Evolutionary conservation across 495 filamentous ascomycete species (phyloP), one percentile per base, ranked within the genome.

Genomic region (Neurospora pannonica): DNA sequence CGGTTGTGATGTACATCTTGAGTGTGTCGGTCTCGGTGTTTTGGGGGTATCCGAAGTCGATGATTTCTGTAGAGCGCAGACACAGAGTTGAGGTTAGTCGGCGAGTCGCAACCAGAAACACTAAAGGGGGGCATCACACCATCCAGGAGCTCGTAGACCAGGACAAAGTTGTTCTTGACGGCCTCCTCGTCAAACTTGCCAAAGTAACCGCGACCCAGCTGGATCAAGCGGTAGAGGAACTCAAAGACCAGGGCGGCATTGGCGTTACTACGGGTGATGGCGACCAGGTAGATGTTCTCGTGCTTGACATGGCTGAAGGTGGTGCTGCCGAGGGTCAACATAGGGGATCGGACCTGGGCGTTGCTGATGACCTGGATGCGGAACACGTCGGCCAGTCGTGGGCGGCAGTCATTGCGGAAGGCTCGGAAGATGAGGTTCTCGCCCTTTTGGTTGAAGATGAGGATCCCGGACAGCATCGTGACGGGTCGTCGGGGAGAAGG

Each of bases 1-100:
- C 97, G 70, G 97, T 98, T 17, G 97, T 99, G 84, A 99, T 99
- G 86, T 99, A 98, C 95, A 98, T 98, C 86, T 98, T 99, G 74
- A 99, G 88, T 21, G 97, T 99, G 81, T 99, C 97, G 48, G 95
- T 95, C 85, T 99, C 97, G 77, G 97, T 98, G 83, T 98, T 98
- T 82, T 99, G 97, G 71, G 97, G 97, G 82, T 99, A 99, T 78
- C 97, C 97, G 81, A 98, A 99, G 84, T 99, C 97, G 79, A 99
- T 89, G 77, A 99, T 97, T 84, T 99, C 96, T 98, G 79, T 42
- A 5, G 7, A 19, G 42, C 19, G 42, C 19, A 46, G 11, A 28
- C 5, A 15, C 36, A 3, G 42, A 10, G 19, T 19, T 6, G 11
- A 2, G 2, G 46, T 74, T 69, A 75, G 70, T 10, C 2, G 5